Evolutionary conservation across 2,329 filamentous ascomycete species (phyloP), one percentile per base, ranked within the genome.

Genomic region (Diaporthe helianthi): DNA sequence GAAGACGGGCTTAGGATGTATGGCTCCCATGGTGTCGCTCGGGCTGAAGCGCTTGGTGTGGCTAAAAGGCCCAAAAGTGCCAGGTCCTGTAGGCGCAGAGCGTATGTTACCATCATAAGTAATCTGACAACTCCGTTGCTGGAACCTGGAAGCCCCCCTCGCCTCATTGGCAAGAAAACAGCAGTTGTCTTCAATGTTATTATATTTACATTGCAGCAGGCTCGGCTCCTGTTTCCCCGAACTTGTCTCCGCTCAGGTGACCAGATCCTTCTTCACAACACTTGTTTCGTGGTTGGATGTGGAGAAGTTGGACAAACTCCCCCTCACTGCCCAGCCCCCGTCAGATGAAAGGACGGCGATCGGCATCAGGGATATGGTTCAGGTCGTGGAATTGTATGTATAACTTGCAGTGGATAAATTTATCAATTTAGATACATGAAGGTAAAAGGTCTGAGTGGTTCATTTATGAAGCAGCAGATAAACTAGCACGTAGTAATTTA

Each of bases 1-100:
- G 58, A 61, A 47, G 58, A 47, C 4, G 58, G 58, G 58, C 58
- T 61, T 26, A 61, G 41, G n/a, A 61, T 61, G 15, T 61, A 61
- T 8, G 58, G n/a, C 19, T 47, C 41, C 58, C 58, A 61, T 47
- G 58, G 41, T 31, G 58, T 61, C 26, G 58, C 26, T 29, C 36
- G 26, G 58, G 58, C 41, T 29, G 10, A 47, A 12, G 41, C 58
- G 10, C 19, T 7, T 47, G 41, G 7, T 24, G 29, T 24, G 24
- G 24, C 12, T 7, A 47, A 4, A 17, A 61, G 58, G 26, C 41
- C 41, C 41, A 41, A 61, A 61, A 61, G 26, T 10, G 12, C 41
- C n/a, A 47, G 12, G 10, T 24, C 7, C 41, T 7, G 29, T 47
- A 61, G 1, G 29, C 29, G 19, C 9, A 24, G 41, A 10, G 58